Base-by-base conservation (phyloP, 1,284 basidiomycete species). In the Marasmius oreades region DNA sequence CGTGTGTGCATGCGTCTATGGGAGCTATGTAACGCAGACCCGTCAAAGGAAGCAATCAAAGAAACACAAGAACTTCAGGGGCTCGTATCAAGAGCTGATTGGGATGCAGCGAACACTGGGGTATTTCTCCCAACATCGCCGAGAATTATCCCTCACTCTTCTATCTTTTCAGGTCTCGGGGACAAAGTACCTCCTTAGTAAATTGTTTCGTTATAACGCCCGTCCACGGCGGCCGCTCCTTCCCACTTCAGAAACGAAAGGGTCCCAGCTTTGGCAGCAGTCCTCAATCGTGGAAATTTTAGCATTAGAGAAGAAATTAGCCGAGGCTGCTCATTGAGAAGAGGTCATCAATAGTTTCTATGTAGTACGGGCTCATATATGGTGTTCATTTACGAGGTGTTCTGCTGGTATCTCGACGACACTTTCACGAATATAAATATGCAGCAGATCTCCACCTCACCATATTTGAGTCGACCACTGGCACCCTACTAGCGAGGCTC, bases 31-130 rank as follows among this genome's bases (percentile, higher is more conserved):
- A 42, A 52, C 31, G 43, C 48, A n/a, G 52, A 54, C 11, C 52
- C 46, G 51, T 42, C 54, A 12, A 48, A 39, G 34, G 34, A 31
- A 23, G 48, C 14, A 20, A 53, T 53, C 36, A 55, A 53, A 28
- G 56, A 55, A 53, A 56, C 59, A 14, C 52, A 51, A 33, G 56
- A 46, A n/a, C 53, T 60, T 11, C 59, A 60, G 43, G 56, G 47
- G 14, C 59, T 60, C 22, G 56, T 58, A 8, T 58, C 59, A n/a
- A 22, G 24, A 24, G 59, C 59, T 23, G 59, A 60, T 45, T 60
- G 59, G 59, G 56, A 57, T 6, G 50, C 56, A 16, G 43, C 56
- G 18, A 60, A 60, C 34, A 50, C 33, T 14, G 34, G 34, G 20
- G 56, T 57, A 42, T 18, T 44, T 57, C 4, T 42, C 3, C 20